A percentile compares a stretch with the other conserved stretches of the same genome.
These are phyloP conservation scores for Wickerhamomyces bisporus DNA, from an alignment of 805 yeast species.

Conservation along the genomic window DNA sequence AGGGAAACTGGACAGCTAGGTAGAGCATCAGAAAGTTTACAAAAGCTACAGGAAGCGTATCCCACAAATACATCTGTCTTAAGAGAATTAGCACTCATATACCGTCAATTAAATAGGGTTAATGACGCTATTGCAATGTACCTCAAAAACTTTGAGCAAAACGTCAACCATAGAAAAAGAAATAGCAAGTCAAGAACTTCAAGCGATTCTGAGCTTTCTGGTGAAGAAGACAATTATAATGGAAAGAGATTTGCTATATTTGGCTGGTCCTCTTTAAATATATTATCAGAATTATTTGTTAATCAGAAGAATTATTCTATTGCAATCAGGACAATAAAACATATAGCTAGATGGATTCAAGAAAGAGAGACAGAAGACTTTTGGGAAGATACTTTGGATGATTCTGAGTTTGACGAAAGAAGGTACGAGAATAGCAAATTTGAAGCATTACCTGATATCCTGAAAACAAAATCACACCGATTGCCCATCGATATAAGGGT, in stretches of 20 bases:
- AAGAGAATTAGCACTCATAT: conserved; percentile 52
- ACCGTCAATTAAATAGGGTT: conserved; percentile 48
- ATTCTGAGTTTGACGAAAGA: conserved; percentile 79
- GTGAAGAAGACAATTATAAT: conserved; percentile 21
- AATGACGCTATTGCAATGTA: conserved; percentile 74
- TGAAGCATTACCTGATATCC: conserved; percentile 31
- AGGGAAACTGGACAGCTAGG: conserved; percentile 60
- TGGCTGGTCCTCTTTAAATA: conserved; percentile 86
- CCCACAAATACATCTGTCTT: conserved; percentile 59
- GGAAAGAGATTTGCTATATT: conserved; percentile 43
- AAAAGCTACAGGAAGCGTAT: conserved; percentile 45
- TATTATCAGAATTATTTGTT: conserved; percentile 73
- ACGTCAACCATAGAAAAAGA: conserved; percentile 42
- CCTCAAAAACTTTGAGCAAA: conserved; percentile 55
- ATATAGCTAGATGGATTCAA: conserved; percentile 80
- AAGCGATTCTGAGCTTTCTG: conserved; percentile 21
- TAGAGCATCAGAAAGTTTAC: conserved; percentile 71
- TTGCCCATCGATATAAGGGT: conserved; percentile 86
- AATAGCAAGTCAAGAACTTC: conserved; percentile 15
- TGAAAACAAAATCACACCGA: conserved; percentile 35
- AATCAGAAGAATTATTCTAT: conserved; percentile 57
- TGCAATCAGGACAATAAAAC: conserved; percentile 62
- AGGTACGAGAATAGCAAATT: conserved; percentile 44
- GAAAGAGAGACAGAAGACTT: conserved; percentile 48
- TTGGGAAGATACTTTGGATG: conserved; percentile 49